These are phyloP conservation scores for Hamamelis virginiana DNA, from an alignment of 164 flowering plant genomes.

Conservation along the genomic window DNA sequence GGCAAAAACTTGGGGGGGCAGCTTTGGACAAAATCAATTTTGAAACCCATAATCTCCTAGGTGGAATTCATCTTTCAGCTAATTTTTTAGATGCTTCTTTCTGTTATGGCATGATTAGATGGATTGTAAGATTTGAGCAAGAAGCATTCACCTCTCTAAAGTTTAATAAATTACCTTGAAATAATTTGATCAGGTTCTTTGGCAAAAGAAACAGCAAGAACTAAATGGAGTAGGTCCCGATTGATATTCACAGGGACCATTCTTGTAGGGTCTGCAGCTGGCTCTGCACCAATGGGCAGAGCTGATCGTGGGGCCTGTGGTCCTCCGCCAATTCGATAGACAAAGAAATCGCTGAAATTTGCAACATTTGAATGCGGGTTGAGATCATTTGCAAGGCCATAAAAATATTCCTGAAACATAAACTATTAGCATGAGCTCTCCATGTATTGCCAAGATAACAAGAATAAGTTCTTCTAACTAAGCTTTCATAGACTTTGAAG, in stretches of 20 bases:
- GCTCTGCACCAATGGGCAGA: constrained; percentile 93
- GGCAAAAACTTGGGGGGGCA: no score
- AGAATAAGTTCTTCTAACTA: no score
- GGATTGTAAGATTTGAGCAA: no score
- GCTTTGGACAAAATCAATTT: no score
- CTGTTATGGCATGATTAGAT: no score
- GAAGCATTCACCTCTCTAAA: background rate
- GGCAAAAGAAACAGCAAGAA: constrained; percentile 94
- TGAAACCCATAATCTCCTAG: no score
- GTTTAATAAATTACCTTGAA: constrained; percentile 53
- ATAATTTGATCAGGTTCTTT: constrained; percentile 85
- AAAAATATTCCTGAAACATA: constrained; percentile 83
- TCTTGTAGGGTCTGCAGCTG: constrained; percentile 84
- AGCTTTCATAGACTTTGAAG: no score
- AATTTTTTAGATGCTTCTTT: no score
- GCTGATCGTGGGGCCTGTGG: constrained; percentile 99
- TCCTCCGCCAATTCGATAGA: constrained; percentile 89
- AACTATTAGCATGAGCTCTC: background rate
- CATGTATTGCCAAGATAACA: constrained; percentile 9
- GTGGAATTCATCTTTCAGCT: no score
- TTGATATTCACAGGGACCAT: constrained; percentile 65
- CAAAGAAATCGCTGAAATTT: constrained; percentile 68
- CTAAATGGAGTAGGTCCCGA: constrained; percentile 71
- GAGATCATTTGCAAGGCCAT: constrained; percentile 83
- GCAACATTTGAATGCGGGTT: constrained; percentile 80